Evolutionary conservation across 2,329 filamentous ascomycete species (phyloP).

Genomic region (Fusarium tricinctum): DNA sequence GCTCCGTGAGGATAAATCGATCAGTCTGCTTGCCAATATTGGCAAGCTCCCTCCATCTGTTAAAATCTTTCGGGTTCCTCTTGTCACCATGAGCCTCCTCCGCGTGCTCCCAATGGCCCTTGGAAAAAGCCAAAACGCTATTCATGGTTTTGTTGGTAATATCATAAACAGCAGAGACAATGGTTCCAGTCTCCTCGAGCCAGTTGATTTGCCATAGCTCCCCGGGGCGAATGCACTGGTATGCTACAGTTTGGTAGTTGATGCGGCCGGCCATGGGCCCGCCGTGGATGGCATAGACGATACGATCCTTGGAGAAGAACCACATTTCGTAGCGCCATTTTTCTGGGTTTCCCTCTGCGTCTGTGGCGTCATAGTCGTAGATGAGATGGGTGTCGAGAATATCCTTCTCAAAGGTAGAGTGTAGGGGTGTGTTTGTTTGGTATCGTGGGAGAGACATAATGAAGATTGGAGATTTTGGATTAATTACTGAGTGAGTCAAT

Average conservation of each 20-base stretch:
- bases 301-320: constrained; percentile 68
- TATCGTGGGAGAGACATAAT: constrained; percentile 45
- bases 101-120: constrained; percentile 68
- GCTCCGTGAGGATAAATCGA: constrained; percentile 65
- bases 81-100: constrained; percentile 69
- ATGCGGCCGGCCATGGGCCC: constrained; percentile 69
- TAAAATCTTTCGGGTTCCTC: constrained; percentile 63
- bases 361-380: constrained; percentile 68
- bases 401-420: constrained; percentile 60
- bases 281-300: constrained; percentile 71
- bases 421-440: constrained; percentile 46
- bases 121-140: constrained; percentile 67
- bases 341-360: constrained; percentile 63
- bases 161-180: constrained; percentile 69
- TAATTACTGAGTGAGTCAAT: neutral
- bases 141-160: constrained; percentile 64
- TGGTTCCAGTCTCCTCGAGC: constrained; percentile 72
- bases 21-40: constrained; percentile 65
- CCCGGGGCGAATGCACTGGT: constrained; percentile 69
- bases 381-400: constrained; percentile 67
- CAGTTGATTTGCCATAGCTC: constrained; percentile 73
- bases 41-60: constrained; percentile 65
- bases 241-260: constrained; percentile 68
- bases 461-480: neutral
- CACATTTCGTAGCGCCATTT: constrained; percentile 74